Evolutionary conservation across 495 filamentous ascomycete genomes (phyloP).

Genomic region (Penicillium subrubescens): DNA sequence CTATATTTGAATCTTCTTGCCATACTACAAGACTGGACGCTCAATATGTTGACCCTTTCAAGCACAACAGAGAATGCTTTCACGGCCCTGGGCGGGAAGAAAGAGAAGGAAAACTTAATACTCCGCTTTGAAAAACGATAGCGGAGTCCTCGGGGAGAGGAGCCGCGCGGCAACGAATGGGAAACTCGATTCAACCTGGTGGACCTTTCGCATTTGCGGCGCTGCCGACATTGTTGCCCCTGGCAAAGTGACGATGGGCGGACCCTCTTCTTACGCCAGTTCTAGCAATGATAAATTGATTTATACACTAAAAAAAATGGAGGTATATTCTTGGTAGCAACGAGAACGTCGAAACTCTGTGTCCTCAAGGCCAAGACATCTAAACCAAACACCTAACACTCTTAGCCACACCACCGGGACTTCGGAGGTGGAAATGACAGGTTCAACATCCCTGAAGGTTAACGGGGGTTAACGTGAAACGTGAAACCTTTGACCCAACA

Average conservation of each 20-base stretch:
- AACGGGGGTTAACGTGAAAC: slow-evolving; percentile 13
- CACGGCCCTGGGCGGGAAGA: not conserved
- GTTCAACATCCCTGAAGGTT: slow-evolving; percentile 6
- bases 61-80: not conserved
- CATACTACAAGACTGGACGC: too few species aligned
- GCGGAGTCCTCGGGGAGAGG: slow-evolving; percentile 26
- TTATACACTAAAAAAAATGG: not conserved
- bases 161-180: slow-evolving; percentile 30
- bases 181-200: not conserved
- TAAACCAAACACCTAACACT: not conserved
- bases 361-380: not conserved
- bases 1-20: too few species aligned
- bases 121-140: slow-evolving; percentile 21
- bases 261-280: not conserved
- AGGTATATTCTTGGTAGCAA: not conserved
- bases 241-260: not conserved
- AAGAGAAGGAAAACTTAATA: slow-evolving; percentile 17
- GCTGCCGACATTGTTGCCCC: slow-evolving; percentile 8
- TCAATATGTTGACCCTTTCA: not conserved
- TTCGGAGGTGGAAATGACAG: slow-evolving; percentile 8
- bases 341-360: not conserved
- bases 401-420: not conserved
- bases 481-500: slow-evolving; percentile 24
- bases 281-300: not conserved
- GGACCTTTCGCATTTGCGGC: not conserved